Evolutionary conservation across 805 yeast genomes (phyloP), one percentile per base, ranked within the genome.

Genomic region (Saccharomyces cerevisiae): DNA sequence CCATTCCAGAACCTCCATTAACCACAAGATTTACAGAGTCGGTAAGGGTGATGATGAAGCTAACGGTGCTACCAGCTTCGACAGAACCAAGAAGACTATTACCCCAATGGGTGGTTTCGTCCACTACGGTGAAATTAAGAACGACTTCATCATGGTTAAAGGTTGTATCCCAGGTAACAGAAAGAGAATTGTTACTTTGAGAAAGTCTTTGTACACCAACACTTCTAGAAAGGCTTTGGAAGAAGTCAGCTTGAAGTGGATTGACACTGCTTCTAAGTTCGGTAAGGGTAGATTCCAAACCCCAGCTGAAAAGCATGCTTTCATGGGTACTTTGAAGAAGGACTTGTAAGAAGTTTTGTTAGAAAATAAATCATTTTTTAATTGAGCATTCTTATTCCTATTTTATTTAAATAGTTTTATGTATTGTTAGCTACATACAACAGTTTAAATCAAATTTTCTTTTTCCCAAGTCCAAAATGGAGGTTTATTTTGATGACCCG

Each of bases 281-380:
- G 99, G 99, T 87, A 95, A 94, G 89, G 99, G 99, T 85, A 94
- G 99, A 87, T 94, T 94, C 98, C 99, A 94, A 84, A 94, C 99
- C 74, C 96, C 97, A 73, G 98, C 97, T 78, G 99, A 94, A 85
- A 95, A 95, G 91, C 90, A 86, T 76, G 96, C 99, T 76, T 94
- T 94, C 92, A 73, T 91, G 83, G 99, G 99, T 83, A 92, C 99
- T 75, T 87, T 94, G 78, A 94, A 94, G 96, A 91, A 89, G 86
- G 97, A 91, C 79, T 84, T 89, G 76, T 80, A 83, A 74, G 53
- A 65, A 59, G 48, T 47, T 49, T 56, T 47, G 46, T 49, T 29
- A 26, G 41, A 32, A 32, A 13, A 32, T 11, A 17, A 24, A 31
- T 30, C 47, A 22, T 36, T 41, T 36, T 36, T 31, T 31, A n/a